These are phyloP conservation scores for Geotrichum histeridarum DNA, from an alignment of 1,139 yeast species.

Conservation along the genomic window DNA sequence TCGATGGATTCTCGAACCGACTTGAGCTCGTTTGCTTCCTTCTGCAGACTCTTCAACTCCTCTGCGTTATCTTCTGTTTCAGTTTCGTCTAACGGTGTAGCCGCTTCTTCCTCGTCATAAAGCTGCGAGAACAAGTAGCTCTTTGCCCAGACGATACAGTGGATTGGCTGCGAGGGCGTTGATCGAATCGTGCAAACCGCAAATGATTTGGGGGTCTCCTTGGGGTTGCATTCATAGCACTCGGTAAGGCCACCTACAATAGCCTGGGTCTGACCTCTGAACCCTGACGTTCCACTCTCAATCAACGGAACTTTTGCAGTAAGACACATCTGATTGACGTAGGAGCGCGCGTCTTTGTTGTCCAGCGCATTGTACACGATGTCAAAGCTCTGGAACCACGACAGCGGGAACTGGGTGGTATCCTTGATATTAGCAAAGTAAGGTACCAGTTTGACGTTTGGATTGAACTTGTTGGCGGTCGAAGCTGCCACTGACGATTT, in stretches of 20 bases:
- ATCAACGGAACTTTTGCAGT: constrained; percentile 70
- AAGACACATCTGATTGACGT: constrained; percentile 79
- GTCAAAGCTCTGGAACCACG: constrained; percentile 78
- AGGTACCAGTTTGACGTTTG: constrained; percentile 64
- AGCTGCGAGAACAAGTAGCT: constrained; percentile 78
- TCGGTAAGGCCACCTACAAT: constrained; percentile 78
- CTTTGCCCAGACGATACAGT: constrained; percentile 97
- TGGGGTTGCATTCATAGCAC: constrained; percentile 87
- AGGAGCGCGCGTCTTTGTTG: constrained; percentile 84
- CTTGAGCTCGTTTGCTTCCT: constrained; percentile 71
- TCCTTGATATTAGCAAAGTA: constrained; percentile 90
- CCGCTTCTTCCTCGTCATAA: constrained; percentile 52
- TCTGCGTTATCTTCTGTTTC: constrained; percentile 30
- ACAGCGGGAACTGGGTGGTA: constrained; percentile 58
- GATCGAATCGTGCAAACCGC: constrained; percentile 97
- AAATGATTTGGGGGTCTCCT: constrained; percentile 81
- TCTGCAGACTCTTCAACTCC: constrained; percentile 63
- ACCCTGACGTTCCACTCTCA: constrained; percentile 95
- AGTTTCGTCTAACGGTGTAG: constrained; percentile 51
- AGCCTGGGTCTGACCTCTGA: constrained; percentile 88
- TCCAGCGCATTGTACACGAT: constrained; percentile 88
- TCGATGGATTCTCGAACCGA: constrained; percentile 48
- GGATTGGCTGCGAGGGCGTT: constrained; percentile 94
- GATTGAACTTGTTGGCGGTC: constrained; percentile 76
- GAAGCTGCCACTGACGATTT: constrained; percentile 74